Conservation (phyloP, 306 rosid genomes). For the Vigna unguiculata region DNA sequence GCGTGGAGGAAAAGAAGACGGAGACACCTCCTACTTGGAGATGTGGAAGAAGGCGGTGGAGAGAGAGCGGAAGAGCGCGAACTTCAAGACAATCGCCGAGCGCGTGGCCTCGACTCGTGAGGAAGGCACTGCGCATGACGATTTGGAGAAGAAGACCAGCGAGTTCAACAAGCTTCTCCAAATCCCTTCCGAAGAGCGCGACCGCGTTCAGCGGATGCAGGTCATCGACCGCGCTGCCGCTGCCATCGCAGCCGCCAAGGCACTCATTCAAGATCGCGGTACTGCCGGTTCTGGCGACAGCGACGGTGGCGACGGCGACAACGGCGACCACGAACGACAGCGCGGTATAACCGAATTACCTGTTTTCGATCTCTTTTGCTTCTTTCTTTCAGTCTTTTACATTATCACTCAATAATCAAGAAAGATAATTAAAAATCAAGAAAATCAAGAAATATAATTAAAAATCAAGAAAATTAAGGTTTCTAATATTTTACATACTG, state of each 20-base stretch:
- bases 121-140: neutral
- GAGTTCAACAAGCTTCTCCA: conserved; percentile 81
- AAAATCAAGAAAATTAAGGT: neutral
- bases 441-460: too few species aligned
- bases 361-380: neutral
- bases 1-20: neutral
- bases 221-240: conserved; percentile 92
- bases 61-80: conserved; percentile 57
- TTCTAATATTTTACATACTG: neutral
- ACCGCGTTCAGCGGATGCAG: conserved; percentile 80
- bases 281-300: neutral
- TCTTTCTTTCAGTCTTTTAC: neutral
- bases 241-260: conserved; percentile 82
- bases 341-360: neutral
- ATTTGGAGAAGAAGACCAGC: conserved; percentile 66
- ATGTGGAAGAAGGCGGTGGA: conserved; percentile 92
- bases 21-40: conserved; percentile 64
- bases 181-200: conserved; percentile 80
- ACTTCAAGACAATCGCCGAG: conserved; percentile 62
- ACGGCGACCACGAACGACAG: too few species aligned
- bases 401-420: neutral
- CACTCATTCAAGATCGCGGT: conserved; percentile 43
- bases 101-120: neutral
- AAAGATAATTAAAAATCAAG: neutral
- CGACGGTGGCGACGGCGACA: neutral